Evolutionary conservation across 169 alveolate genomes (phyloP).

Genomic region (Amoebophrya sp.): DNA sequence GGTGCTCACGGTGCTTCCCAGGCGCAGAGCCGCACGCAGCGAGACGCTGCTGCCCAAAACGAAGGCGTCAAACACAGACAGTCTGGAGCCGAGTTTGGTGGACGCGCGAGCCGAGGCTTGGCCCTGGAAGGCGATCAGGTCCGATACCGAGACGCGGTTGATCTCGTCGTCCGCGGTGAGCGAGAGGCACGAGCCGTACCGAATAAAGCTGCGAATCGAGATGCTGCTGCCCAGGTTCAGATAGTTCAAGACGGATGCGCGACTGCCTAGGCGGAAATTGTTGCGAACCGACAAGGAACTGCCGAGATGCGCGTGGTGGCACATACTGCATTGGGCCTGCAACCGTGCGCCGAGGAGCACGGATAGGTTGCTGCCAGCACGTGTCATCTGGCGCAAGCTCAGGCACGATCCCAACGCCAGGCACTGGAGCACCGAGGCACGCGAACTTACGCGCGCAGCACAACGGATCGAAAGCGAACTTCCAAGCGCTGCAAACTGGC

Average conservation of each 20-base stretch:
- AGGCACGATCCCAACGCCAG: background rate
- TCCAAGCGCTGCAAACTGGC: background rate
- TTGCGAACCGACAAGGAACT: background rate
- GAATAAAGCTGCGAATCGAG: background rate
- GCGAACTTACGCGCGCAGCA: background rate
- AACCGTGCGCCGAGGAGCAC: background rate
- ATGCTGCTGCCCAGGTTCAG: background rate
- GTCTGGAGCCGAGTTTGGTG: background rate
- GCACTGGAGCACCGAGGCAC: background rate
- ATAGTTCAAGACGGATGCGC: background rate
- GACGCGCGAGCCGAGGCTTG: background rate
- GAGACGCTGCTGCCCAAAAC: background rate
- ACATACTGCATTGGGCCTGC: background rate
- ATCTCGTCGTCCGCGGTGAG: background rate
- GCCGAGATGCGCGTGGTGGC: background rate
- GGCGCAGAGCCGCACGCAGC: background rate
- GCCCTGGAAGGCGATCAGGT: background rate
- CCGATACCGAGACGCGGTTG: background rate
- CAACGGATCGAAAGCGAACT: background rate
- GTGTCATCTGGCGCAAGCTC: background rate
- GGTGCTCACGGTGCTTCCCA: background rate
- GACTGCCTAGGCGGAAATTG: background rate
- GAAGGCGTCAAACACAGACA: background rate
- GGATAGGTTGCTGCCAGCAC: background rate
- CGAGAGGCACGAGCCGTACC: background rate